Evolutionary conservation across 2,329 filamentous ascomycete species (phyloP).

Genomic region (Aspergillus thermomutatus): DNA sequence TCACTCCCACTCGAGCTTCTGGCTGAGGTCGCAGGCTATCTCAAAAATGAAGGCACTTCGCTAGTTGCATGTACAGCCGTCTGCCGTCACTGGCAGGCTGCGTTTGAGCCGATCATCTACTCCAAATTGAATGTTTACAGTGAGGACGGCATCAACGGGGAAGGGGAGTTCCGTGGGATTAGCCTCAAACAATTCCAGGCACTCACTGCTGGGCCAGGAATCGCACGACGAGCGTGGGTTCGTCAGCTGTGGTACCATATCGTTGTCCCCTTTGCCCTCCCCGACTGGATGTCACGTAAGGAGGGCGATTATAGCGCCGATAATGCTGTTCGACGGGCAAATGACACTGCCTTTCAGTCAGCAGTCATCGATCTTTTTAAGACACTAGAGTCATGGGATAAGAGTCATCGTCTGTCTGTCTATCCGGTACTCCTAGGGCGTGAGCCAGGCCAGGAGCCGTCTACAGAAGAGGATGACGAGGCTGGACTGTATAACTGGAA

Average conservation of each 20-base stretch:
- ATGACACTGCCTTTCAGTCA: slow-evolving; percentile 9
- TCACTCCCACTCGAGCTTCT: not conserved
- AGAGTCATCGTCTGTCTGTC: slow-evolving; percentile 2
- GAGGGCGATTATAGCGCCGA: slow-evolving; percentile 1
- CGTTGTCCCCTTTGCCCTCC: slow-evolving; percentile 7
- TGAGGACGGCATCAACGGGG: slow-evolving; percentile 2
- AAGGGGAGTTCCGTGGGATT: not conserved
- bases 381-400: slow-evolving; percentile 6
- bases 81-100: slow-evolving; percentile 13
- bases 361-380: slow-evolving; percentile 4
- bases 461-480: not conserved
- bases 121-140: slow-evolving; percentile 6
- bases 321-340: slow-evolving; percentile 9
- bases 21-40: not conserved
- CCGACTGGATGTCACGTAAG: slow-evolving; percentile 7
- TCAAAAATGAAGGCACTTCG: not conserved
- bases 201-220: slow-evolving; percentile 5
- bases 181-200: slow-evolving; percentile 7
- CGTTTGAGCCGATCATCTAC: slow-evolving; percentile 13
- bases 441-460: slow-evolving; percentile 6
- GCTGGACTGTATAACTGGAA: not conserved
- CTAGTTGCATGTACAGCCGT: not conserved
- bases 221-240: slow-evolving; percentile 3
- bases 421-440: slow-evolving; percentile 2
- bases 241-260: slow-evolving; percentile 7